phyloP scores from a whole-genome alignment of 2,329 filamentous ascomycete genomes.

The Penicillium fuscoglaucum region DNA sequence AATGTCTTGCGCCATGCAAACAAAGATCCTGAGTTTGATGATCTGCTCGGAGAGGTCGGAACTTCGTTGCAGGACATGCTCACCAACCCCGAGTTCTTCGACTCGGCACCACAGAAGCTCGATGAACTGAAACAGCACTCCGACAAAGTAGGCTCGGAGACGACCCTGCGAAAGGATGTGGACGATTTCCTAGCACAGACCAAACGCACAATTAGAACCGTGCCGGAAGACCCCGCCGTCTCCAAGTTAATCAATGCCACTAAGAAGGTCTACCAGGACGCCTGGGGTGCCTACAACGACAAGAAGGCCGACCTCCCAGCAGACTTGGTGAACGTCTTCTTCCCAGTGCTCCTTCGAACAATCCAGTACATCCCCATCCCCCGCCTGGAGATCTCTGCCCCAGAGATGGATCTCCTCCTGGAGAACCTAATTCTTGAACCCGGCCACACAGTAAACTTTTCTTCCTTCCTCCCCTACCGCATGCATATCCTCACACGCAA shows the following conservation, averaged over 20 bases:
- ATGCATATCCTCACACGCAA: slow-evolving; percentile 81
- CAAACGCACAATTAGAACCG: slow-evolving; percentile 66
- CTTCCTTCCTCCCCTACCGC: slow-evolving; percentile 84
- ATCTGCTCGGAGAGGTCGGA: slow-evolving; percentile 70
- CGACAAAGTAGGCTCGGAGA: slow-evolving; percentile 61
- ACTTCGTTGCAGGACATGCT: slow-evolving; percentile 76
- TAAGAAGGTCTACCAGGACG: slow-evolving; percentile 65
- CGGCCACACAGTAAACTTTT: slow-evolving; percentile 76
- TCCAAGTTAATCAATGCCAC: slow-evolving; percentile 67
- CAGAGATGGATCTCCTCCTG: slow-evolving; percentile 78
- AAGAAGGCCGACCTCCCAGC: slow-evolving; percentile 70
- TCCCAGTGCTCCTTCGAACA: slow-evolving; percentile 72
- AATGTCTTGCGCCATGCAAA: slow-evolving; percentile 71
- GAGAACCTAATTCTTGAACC: slow-evolving; percentile 92
- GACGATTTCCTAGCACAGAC: slow-evolving; percentile 70
- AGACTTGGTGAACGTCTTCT: slow-evolving; percentile 76
- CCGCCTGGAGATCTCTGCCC: slow-evolving; percentile 80
- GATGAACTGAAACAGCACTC: slow-evolving; percentile 59
- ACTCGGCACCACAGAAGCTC: slow-evolving; percentile 68
- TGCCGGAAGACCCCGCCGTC: slow-evolving; percentile 71
- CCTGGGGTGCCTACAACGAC: slow-evolving; percentile 65
- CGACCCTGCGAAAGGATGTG: slow-evolving; percentile 69
- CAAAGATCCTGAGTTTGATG: slow-evolving; percentile 79
- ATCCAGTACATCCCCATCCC: slow-evolving; percentile 89
- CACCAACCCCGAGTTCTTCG: slow-evolving; percentile 82